These are phyloP conservation scores for Mycena alexandri DNA, from an alignment of 768 basidiomycete species.

Conservation along the genomic window DNA sequence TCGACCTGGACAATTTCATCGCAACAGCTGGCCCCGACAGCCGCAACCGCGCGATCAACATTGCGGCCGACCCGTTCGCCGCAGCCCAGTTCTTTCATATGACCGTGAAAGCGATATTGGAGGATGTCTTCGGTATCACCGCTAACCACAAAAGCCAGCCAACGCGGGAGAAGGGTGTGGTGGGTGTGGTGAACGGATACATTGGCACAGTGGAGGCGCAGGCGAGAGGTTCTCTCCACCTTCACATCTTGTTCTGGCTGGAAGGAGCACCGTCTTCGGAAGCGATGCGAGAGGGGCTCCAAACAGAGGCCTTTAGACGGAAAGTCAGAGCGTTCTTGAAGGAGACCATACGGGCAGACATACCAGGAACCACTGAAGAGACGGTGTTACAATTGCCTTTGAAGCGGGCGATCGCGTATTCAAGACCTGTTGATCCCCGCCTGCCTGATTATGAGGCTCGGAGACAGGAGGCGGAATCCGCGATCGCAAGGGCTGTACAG, in stretches of 20 bases:
- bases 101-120: slow-evolving; percentile 38
- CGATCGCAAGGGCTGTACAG: slow-evolving; percentile 46
- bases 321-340: slow-evolving; percentile 46
- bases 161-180: slow-evolving; percentile 35
- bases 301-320: slow-evolving; percentile 42
- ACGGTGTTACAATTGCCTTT: slow-evolving; percentile 23
- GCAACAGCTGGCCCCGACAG: slow-evolving; percentile 40
- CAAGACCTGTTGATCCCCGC: slow-evolving; percentile 53
- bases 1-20: slow-evolving; percentile 54
- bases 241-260: slow-evolving; percentile 47
- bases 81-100: slow-evolving; percentile 52
- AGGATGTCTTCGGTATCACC: slow-evolving; percentile 48
- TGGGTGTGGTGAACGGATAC: slow-evolving; percentile 37
- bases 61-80: slow-evolving; percentile 48
- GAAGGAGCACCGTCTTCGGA: slow-evolving; percentile 33
- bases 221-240: slow-evolving; percentile 43
- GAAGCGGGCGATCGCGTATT: slow-evolving; percentile 45
- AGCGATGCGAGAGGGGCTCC: slow-evolving; percentile 28
- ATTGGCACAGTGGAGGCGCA: slow-evolving; percentile 31
- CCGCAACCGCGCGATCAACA: slow-evolving; percentile 31
- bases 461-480: slow-evolving; percentile 29
- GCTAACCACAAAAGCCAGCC: slow-evolving; percentile 13
- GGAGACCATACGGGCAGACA: slow-evolving; percentile 47
- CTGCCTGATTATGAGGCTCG: too few relatives aligned
- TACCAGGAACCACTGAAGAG: slow-evolving; percentile 37